Conservation (phyloP, 73 alveolate genomes). For the Tetrahymena elliotti region DNA sequence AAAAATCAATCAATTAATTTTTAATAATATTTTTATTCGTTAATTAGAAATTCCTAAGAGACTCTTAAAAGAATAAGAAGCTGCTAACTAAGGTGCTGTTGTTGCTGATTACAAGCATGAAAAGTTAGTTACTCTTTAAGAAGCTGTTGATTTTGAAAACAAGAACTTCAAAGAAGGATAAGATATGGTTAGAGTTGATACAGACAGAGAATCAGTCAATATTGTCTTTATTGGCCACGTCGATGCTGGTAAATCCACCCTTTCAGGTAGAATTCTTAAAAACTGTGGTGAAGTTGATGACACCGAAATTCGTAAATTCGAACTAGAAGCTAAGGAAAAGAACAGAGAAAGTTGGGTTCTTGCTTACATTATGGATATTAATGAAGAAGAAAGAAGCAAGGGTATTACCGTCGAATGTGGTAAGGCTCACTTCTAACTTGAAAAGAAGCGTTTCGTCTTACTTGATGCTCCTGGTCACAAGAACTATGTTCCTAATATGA, state of each 20-base stretch:
- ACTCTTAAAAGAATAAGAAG: not conserved
- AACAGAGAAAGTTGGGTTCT: constrained; percentile 96
- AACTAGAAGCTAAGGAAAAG: constrained; percentile 90
- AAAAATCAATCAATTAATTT: not conserved
- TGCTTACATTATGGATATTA: constrained; percentile 95
- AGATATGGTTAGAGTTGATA: constrained; percentile 45
- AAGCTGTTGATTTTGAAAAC: not conserved
- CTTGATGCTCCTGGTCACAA: constrained; percentile 99
- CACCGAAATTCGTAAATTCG: constrained; percentile 83
- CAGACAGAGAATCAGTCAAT: constrained; percentile 82
- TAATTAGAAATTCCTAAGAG: not conserved
- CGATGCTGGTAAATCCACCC: constrained; percentile 97
- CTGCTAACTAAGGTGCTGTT: not conserved
- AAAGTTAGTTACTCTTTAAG: not conserved
- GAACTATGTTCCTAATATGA: constrained; percentile 98
- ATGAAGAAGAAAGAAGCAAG: constrained; percentile 92
- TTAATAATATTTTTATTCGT: too few relatives aligned
- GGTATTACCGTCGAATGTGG: constrained; percentile 99
- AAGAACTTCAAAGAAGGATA: not conserved
- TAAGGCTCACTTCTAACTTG: constrained; percentile 93
- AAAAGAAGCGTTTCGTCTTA: constrained; percentile 72
- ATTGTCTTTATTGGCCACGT: constrained; percentile 95
- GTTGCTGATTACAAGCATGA: not conserved
- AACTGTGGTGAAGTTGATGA: constrained; percentile 85
- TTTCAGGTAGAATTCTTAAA: constrained; percentile 81